Conservation (phyloP, 164 flowering plant species). For the Magnolia sinica region DNA sequence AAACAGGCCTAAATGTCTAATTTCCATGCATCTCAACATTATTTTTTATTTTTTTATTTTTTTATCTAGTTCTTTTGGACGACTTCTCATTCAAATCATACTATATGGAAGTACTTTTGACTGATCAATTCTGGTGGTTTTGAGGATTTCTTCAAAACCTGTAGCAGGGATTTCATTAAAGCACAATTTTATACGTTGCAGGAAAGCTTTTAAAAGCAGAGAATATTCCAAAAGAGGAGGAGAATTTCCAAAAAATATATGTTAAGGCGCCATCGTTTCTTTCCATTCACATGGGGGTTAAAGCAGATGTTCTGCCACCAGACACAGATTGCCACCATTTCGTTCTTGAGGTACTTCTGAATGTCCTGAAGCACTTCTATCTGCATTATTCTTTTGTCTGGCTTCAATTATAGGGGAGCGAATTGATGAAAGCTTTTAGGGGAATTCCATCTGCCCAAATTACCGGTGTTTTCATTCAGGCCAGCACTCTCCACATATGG, state of each 20-base stretch:
- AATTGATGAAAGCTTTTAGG: neutral
- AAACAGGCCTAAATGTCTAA: no score
- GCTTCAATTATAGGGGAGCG: neutral
- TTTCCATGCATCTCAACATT: no score
- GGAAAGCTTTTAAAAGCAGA: slow-evolving; percentile 76
- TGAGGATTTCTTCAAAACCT: neutral
- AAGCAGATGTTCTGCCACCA: slow-evolving; percentile 79
- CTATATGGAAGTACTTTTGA: neutral
- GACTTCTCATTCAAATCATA: neutral
- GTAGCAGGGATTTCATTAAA: neutral
- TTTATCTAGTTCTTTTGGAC: neutral
- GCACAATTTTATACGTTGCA: slow-evolving; percentile 15
- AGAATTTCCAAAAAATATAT: slow-evolving; percentile 73
- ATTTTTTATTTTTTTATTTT: no score
- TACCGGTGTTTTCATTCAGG: neutral
- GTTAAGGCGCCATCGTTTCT: slow-evolving; percentile 98
- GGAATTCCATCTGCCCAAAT: neutral
- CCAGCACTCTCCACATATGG: neutral
- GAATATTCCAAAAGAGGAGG: slow-evolving; percentile 82
- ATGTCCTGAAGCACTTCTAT: neutral
- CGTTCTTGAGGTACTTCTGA: slow-evolving; percentile 76
- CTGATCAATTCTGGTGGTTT: neutral
- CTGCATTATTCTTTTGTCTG: neutral
- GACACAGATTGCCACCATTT: slow-evolving; percentile 98
- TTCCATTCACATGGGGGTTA: slow-evolving; percentile 95